Base-by-base conservation (phyloP, 2,329 filamentous ascomycete species). In the Pseudopithomyces chartarum region DNA sequence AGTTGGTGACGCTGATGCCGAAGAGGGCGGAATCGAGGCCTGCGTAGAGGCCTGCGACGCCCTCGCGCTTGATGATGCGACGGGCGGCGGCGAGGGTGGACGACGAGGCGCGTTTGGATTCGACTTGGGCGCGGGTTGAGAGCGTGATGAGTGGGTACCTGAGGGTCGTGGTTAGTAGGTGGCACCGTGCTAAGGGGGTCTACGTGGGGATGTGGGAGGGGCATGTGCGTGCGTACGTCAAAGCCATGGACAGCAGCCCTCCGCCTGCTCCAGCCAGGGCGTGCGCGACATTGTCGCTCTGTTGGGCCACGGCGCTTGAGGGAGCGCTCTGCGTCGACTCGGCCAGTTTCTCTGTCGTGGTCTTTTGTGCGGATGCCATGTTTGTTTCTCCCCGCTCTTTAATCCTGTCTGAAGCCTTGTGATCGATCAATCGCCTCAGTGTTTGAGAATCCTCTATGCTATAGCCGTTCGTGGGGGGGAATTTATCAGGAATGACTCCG, bases 1-100 rank as follows among this genome's bases (percentile, higher is more conserved):
- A 99, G 82, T 99, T 99, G 69, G 95, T 99, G 67, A 99, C 89
- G 77, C 90, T 95, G 81, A 99, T 98, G 76, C 95, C 95, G 77
- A 99, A 97, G 44, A 99, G 84, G 50, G 95, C 95, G 60, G 91
- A 96, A 77, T 96, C 92, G 57, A 99, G 86, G 40, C 95, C 95
- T 6, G 95, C 88, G 76, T 98, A 99, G 34, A 99, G 87, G 32
- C 95, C 95, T 2, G 86, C 81, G 55, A 97, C 81, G 68, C 95
- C 95, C 79, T 99, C 95, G 67, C 95, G 90, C 67, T 93, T 90
- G 62, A 99, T 85, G 74, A 99, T 98, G 69, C 88, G 87, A 67
- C 88, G 87, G 59, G 95, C 88, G 32, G 95, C 92, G 64, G 91
- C 86, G 67, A 92, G 83, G 69, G 95, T 95, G 58, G 90, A 89